Evolutionary conservation across 352 stramenopile species (phyloP).

Genomic region (Phytophthora brassicae): DNA sequence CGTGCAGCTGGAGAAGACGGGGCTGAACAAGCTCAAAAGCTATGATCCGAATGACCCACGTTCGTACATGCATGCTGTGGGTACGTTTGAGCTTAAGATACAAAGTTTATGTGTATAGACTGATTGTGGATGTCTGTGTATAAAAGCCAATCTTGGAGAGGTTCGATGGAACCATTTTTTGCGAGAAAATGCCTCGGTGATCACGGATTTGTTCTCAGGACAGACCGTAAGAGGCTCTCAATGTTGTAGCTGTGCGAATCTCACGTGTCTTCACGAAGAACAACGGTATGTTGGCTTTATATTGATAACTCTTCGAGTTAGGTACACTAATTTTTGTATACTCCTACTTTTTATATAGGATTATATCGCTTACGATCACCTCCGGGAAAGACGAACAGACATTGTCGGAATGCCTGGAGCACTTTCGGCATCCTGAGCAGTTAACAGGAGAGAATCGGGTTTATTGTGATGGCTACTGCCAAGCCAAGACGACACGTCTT

Average conservation of each 20-base stretch:
- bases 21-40: conserved; percentile 29
- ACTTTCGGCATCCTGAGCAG: conserved; percentile 56
- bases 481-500: conserved; percentile 61
- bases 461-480: conserved; percentile 68
- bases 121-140: conserved; percentile 1
- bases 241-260: conserved; percentile 69
- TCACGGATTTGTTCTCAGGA: conserved; percentile 69
- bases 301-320: too few species aligned
- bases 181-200: conserved; percentile 59
- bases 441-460: conserved; percentile 67
- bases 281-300: conserved; percentile 21
- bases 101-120: too few species aligned
- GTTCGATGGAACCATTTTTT: conserved; percentile 63
- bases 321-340: too few species aligned
- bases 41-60: conserved; percentile 45
- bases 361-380: conserved; percentile 64
- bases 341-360: conserved; percentile 40
- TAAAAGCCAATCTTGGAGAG: conserved; percentile 52
- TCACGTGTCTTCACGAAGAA: conserved; percentile 78
- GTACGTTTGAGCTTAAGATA: conserved; percentile 35
- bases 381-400: conserved; percentile 42
- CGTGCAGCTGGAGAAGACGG: conserved; percentile 21
- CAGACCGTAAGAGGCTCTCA: conserved; percentile 81
- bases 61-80: conserved; percentile 62
- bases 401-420: conserved; percentile 54